Evolutionary conservation across 73 alveolate genomes (phyloP), one percentile per base, ranked within the genome.

Genomic region (Breviolum minutum): DNA sequence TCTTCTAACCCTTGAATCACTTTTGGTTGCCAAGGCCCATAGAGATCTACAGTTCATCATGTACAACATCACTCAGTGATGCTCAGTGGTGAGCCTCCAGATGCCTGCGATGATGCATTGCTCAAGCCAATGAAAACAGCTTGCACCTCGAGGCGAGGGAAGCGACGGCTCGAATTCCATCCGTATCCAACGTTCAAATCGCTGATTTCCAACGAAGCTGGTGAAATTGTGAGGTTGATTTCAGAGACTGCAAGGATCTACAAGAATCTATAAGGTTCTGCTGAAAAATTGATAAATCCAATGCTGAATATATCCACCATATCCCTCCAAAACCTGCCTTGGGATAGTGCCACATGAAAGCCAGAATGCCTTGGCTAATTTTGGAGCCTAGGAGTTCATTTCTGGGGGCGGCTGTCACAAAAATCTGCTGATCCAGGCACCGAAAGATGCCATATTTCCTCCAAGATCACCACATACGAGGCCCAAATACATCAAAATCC

Each of bases 311-410:
- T 40, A 3, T 40, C 54, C 54, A 40, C 81, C 81, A 12, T 20
- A 71, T 30, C 29, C 19, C 19, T n/a, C 87, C 87, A 29, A 32
- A 76, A 17, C 69, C 85, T 61, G 80, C 68, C 76, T 70, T 60
- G 24, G 96, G 96, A 90, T 90, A 90, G 63, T 90, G 96, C 96
- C 96, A 90, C 96, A 90, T 90, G 30, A 76, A 90, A 7, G 87
- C 96, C 26, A 90, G 76, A 30, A 90, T 62, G 62, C 95, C 80
- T 73, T 68, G 30, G 86, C 71, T 30, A 30, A 29, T 29, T 11
- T 71, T 26, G 12, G 29, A 71, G 29, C 81, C 19, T 20, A 71
- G 26, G 40, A 16, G 19, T 71, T 30, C 26, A 10, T 71, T 71
- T 12, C 26, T 79, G 63, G 12, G 29, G 54, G 54, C 54, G 54